These are phyloP conservation scores for Cucumis sativus DNA, from an alignment of 306 rosid species.

Conservation along the genomic window DNA sequence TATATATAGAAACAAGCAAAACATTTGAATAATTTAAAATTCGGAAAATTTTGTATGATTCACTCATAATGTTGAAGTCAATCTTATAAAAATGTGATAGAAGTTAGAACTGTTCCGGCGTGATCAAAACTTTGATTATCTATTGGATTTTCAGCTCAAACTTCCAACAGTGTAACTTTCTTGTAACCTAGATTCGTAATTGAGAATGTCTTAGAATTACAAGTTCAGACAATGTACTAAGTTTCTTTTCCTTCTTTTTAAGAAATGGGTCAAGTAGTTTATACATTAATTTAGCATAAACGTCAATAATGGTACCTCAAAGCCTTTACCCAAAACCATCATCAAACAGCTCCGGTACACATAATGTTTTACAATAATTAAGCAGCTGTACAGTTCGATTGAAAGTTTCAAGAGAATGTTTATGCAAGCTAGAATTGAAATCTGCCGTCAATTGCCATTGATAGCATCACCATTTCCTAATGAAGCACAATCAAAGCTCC, in stretches of 20 bases:
- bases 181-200: not conserved
- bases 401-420: not conserved
- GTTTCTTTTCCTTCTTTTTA: too few species aligned
- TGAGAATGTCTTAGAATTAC: not conserved
- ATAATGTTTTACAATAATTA: not conserved
- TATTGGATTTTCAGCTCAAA: not conserved
- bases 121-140: not conserved
- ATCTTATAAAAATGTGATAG: too few species aligned
- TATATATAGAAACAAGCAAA: too few species aligned
- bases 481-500: constrained; percentile 66
- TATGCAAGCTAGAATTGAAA: not conserved
- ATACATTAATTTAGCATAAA: not conserved
- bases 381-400: not conserved
- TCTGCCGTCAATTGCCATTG: not conserved
- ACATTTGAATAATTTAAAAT: too few species aligned
- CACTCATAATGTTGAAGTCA: too few species aligned
- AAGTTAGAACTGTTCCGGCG: too few species aligned
- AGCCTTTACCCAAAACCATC: not conserved
- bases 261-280: not conserved
- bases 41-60: too few species aligned
- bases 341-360: not conserved
- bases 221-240: not conserved
- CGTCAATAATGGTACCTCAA: not conserved
- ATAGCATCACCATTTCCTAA: constrained; percentile 15
- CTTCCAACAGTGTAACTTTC: not conserved